Conservation (phyloP, 2,329 filamentous ascomycete genomes). For the Incumbomyces lentus region DNA sequence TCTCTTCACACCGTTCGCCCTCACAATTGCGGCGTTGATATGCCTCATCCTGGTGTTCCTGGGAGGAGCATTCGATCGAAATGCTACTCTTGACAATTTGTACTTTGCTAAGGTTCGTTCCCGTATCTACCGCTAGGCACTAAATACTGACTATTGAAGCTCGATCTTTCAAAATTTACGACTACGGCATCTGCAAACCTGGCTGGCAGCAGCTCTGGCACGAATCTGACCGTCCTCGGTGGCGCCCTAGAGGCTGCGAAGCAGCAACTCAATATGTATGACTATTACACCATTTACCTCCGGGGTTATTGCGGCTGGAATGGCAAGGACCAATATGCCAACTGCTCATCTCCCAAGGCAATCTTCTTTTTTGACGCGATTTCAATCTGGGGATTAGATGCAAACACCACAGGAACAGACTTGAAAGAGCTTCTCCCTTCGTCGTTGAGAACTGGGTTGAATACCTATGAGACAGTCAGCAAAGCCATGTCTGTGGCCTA, state of each 20-base stretch:
- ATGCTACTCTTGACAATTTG: constrained; percentile 37
- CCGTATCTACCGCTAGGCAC: neutral
- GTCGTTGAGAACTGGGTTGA: constrained; percentile 56
- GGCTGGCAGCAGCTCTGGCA: constrained; percentile 23
- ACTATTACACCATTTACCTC: constrained; percentile 71
- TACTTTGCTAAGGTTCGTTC: constrained; percentile 45
- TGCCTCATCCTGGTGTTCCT: constrained; percentile 51
- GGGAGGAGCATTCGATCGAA: constrained; percentile 44
- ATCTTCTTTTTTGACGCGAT: constrained; percentile 69
- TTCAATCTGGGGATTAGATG: constrained; percentile 53
- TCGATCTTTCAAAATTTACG: constrained; percentile 54
- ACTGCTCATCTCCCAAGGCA: constrained; percentile 61
- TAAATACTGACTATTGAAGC: constrained; percentile 35
- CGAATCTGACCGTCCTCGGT: constrained; percentile 26
- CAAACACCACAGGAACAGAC: constrained; percentile 39
- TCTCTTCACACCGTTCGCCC: constrained; percentile 74
- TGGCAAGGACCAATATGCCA: constrained; percentile 40
- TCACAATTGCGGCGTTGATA: constrained; percentile 68
- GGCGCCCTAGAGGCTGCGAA: constrained; percentile 29
- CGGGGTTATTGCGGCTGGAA: constrained; percentile 75
- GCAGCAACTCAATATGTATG: constrained; percentile 49
- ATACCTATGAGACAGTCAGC: constrained; percentile 61
- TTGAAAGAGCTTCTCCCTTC: constrained; percentile 56
- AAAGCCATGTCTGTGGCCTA: constrained; percentile 80
- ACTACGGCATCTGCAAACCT: constrained; percentile 33